Evolutionary conservation across 805 yeast genomes (phyloP).

Genomic region (Myxozyma vanderwaltii): DNA sequence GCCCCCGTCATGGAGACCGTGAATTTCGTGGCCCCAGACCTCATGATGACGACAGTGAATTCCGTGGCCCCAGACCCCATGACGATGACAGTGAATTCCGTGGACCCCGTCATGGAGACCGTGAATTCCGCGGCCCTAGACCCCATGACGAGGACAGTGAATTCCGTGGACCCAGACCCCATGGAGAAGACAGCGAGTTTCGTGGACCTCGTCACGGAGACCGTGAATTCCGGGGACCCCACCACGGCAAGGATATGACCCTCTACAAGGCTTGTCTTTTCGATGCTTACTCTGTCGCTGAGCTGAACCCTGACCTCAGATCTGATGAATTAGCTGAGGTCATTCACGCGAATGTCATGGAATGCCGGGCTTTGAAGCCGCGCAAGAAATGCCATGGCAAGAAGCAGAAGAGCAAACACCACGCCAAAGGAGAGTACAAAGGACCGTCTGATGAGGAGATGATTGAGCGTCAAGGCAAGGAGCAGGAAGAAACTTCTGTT

Average conservation of each 20-base stretch:
- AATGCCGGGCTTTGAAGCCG: background rate
- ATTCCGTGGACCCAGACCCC: background rate
- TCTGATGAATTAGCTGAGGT: background rate
- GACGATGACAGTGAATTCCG: conserved; percentile 6
- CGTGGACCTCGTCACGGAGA: too few relatives aligned
- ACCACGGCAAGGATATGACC: background rate
- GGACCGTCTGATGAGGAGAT: background rate
- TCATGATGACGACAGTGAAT: background rate
- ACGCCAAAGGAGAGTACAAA: background rate
- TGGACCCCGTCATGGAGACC: background rate
- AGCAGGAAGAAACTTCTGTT: background rate
- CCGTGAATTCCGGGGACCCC: background rate
- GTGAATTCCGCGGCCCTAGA: background rate
- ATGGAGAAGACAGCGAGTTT: conserved; percentile 3
- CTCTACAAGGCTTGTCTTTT: conserved; percentile 1
- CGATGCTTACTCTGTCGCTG: background rate
- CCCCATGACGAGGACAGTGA: background rate
- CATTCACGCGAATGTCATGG: background rate
- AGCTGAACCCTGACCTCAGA: background rate
- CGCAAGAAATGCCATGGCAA: background rate
- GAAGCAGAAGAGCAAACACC: background rate
- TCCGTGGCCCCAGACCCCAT: background rate
- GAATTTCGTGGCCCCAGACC: background rate
- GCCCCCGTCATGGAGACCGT: background rate
- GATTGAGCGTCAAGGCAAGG: background rate